These are phyloP conservation scores for Fusarium sp. DNA, from an alignment of 2,329 filamentous ascomycete species.

Conservation along the genomic window DNA sequence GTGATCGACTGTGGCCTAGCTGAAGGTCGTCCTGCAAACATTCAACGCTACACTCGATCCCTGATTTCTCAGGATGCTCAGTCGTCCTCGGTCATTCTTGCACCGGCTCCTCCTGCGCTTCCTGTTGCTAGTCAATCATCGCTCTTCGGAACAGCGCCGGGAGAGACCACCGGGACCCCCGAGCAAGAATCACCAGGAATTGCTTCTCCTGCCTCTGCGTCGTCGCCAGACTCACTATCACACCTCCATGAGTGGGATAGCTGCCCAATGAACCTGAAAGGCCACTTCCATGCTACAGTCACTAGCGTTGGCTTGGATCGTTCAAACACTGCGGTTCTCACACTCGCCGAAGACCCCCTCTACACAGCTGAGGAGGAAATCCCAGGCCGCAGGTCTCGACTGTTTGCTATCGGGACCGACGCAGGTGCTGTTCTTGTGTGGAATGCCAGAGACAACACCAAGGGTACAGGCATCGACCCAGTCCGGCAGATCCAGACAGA, in stretches of 20 bases:
- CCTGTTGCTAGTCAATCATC: conserved; percentile 33
- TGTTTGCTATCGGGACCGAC: conserved; percentile 82
- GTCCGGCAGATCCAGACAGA: conserved; percentile 87
- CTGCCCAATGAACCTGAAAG: conserved; percentile 58
- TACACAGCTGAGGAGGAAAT: conserved; percentile 64
- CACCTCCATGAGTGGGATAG: conserved; percentile 46
- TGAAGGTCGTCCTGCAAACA: conserved; percentile 57
- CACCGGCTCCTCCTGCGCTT: conserved; percentile 6
- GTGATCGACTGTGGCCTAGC: conserved; percentile 76
- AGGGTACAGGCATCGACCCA: conserved; percentile 64
- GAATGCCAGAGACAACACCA: conserved; percentile 74
- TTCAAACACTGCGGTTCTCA: conserved; percentile 75
- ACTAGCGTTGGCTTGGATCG: conserved; percentile 75
- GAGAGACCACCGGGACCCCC: conserved; percentile 12
- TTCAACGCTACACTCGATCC: conserved; percentile 56
- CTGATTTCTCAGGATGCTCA: conserved; percentile 31
- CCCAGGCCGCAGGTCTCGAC: conserved; percentile 82
- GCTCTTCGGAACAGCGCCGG: conserved; percentile 43
- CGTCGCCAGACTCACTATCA: conserved; percentile 25
- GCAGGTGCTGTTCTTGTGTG: conserved; percentile 80
- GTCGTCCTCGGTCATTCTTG: conserved; percentile 17
- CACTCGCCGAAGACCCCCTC: conserved; percentile 79
- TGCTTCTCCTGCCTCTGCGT: conserved; percentile 37
- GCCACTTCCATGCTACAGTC: conserved; percentile 66
- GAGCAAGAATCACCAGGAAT: conserved; percentile 37